These are phyloP conservation scores for Ceratocystis cubensis DNA, from an alignment of 2,329 filamentous ascomycete species.

Conservation along the genomic window DNA sequence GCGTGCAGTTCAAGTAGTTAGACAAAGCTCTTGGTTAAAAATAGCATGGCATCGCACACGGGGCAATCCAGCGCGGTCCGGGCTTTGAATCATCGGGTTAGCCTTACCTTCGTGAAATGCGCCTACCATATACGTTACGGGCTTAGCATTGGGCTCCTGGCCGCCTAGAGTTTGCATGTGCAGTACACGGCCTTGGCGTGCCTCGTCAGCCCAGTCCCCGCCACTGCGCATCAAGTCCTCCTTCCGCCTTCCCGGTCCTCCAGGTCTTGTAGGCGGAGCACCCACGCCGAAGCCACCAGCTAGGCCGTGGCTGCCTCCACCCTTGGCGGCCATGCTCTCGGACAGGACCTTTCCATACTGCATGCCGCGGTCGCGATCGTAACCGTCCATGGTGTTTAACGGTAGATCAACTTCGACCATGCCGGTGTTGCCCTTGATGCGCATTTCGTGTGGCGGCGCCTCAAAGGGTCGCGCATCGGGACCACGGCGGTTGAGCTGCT, in stretches of 20 bases:
- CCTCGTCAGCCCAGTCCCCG: constrained; percentile 54
- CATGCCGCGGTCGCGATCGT: constrained; percentile 72
- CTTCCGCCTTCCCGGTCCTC: constrained; percentile 27
- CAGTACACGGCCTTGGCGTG: constrained; percentile 58
- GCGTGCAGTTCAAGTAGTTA: background rate
- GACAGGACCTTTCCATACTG: constrained; percentile 69
- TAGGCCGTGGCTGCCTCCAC: constrained; percentile 54
- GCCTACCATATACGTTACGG: constrained; percentile 79
- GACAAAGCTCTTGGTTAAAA: background rate
- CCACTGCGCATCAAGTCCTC: constrained; percentile 30
- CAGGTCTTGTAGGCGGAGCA: constrained; percentile 31
- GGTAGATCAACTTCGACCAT: constrained; percentile 91
- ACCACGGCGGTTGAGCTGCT: constrained; percentile 69
- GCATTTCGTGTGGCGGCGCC: constrained; percentile 61
- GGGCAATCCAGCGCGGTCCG: too few relatives aligned
- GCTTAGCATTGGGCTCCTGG: constrained; percentile 55
- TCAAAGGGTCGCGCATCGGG: constrained; percentile 38
- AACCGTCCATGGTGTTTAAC: constrained; percentile 57
- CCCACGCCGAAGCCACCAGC: constrained; percentile 61
- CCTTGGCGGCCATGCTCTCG: constrained; percentile 45
- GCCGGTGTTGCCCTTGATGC: constrained; percentile 68
- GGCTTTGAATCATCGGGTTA: too few relatives aligned
- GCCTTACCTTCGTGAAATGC: constrained; percentile 68
- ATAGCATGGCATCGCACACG: background rate
- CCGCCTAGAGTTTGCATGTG: constrained; percentile 76